These are phyloP conservation scores for Podospora pseudoanserina DNA, from an alignment of 495 filamentous ascomycete genomes.

Conservation along the genomic window DNA sequence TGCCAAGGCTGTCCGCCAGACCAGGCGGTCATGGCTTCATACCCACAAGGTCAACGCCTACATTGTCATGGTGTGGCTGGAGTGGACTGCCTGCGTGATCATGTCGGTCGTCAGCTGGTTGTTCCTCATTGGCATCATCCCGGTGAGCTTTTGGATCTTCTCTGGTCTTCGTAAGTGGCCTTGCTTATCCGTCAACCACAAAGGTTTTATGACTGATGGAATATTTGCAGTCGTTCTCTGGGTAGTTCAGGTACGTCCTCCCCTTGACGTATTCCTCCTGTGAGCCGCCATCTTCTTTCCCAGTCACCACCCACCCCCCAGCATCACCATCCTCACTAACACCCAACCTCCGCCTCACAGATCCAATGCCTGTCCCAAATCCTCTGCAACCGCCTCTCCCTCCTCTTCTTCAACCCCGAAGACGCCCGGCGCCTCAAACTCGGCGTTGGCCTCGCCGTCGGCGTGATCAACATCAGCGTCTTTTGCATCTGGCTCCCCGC, in stretches of 20 bases:
- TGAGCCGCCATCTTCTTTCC: too few relatives aligned
- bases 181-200: too few relatives aligned
- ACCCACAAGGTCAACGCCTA: slow-evolving; percentile 20
- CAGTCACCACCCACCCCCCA: too few relatives aligned
- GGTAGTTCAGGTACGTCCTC: not conserved
- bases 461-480: slow-evolving; percentile 46
- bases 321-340: not conserved
- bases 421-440: slow-evolving; percentile 33
- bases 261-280: too few relatives aligned
- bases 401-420: slow-evolving; percentile 39
- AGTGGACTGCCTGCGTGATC: slow-evolving; percentile 16
- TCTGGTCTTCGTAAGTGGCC: not conserved
- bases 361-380: slow-evolving; percentile 47
- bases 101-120: slow-evolving; percentile 28
- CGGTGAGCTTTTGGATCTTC: slow-evolving; percentile 14
- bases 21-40: slow-evolving; percentile 21
- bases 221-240: not conserved
- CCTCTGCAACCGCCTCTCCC: slow-evolving; percentile 45
- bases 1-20: slow-evolving; percentile 29
- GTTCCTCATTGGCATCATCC: slow-evolving; percentile 21
- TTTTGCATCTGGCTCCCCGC: slow-evolving; percentile 51
- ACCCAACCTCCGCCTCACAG: slow-evolving; percentile 17
- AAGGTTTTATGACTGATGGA: too few relatives aligned
- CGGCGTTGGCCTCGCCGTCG: slow-evolving; percentile 38
- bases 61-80: slow-evolving; percentile 35